Evolutionary conservation across 495 filamentous ascomycete genomes (phyloP), one percentile per base, ranked within the genome.

Genomic region (Xylaria venustula): DNA sequence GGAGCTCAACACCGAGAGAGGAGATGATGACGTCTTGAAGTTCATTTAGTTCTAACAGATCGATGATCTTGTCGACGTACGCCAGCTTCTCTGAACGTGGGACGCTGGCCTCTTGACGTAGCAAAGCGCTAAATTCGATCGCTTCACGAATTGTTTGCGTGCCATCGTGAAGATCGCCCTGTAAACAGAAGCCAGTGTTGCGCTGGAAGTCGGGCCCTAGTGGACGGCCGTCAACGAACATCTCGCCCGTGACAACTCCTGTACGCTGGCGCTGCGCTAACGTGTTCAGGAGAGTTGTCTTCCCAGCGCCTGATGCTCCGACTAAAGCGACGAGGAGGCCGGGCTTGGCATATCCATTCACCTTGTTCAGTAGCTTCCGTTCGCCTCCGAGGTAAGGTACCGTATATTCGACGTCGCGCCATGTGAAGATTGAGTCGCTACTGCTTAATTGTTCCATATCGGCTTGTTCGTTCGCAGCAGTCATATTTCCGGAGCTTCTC

Each of bases 51-150:
- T 90, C 88, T 11, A 97, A 79, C 52, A 96, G 81, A 63, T 90
- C 87, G 58, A 97, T 92, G 52, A 97, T 89, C 71, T 91, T 89
- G 51, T 96, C 88, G 14, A 93, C 92, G 66, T 94, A 96, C 0
- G 80, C 88, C 8, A 90, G 67, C 74, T 96, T 97, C 65, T 96
- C 90, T 37, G 83, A 67, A 12, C 80, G 80, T 1, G 88, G 75
- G 4, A 81, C 79, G 3, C 79, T 80, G 1, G 83, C 85, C 7
- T 88, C 86, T 68, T 96, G 93, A 28, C 92, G 87, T 4, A 96
- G 79, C 20, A 91, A 68, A 17, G 92, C 92, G 22, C 85, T 90
- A 65, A 97, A 97, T 20, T 84, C 77, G 1, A 97, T 77, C 9
- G 91, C 90, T 63, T 90, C 92, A 14, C 92, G 84, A n/a, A 96